phyloP scores from a whole-genome alignment of 805 yeast species.

The Sungouiozyma ichnusensis region DNA sequence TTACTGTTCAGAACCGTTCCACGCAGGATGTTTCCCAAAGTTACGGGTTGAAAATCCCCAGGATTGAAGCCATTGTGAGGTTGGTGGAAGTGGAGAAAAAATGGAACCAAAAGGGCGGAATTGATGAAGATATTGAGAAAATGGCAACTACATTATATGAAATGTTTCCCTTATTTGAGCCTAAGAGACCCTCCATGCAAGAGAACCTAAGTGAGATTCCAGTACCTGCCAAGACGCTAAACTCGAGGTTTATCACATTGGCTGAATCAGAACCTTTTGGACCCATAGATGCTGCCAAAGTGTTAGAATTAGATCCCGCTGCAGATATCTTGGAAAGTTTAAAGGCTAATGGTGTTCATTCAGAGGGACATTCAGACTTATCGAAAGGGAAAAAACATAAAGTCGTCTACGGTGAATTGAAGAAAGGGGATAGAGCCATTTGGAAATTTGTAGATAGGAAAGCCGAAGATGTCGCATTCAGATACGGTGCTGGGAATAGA shows the following conservation, averaged over 20 bases:
- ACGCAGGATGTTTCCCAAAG: slow-evolving; percentile 67
- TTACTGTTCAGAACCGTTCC: slow-evolving; percentile 41
- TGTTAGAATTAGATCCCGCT: slow-evolving; percentile 82
- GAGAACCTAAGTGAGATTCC: slow-evolving; percentile 94
- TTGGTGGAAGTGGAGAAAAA: slow-evolving; percentile 55
- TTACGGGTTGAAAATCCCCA: slow-evolving; percentile 70
- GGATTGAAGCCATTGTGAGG: slow-evolving; percentile 80
- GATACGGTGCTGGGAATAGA: slow-evolving; percentile 85
- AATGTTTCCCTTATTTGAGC: slow-evolving; percentile 68
- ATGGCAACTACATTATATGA: slow-evolving; percentile 57
- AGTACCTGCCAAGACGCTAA: slow-evolving; percentile 69
- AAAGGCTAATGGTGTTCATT: slow-evolving; percentile 45
- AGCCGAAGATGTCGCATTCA: slow-evolving; percentile 78
- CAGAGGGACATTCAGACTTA: slow-evolving; percentile 14
- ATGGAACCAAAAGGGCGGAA: slow-evolving; percentile 43
- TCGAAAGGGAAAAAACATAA: slow-evolving; percentile 27
- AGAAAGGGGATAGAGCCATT: slow-evolving; percentile 57
- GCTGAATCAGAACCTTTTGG: slow-evolving; percentile 95
- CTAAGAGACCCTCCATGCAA: slow-evolving; percentile 26
- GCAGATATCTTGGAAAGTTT: slow-evolving; percentile 61
- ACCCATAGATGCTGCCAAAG: slow-evolving; percentile 86
- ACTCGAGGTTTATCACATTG: slow-evolving; percentile 75
- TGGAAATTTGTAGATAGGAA: slow-evolving; percentile 69
- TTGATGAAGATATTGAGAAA: slow-evolving; percentile 45
- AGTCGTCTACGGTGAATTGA: slow-evolving; percentile 44